These are phyloP conservation scores for Dendrostoma leiphaemia DNA, from an alignment of 2,329 filamentous ascomycete species.

Conservation along the genomic window DNA sequence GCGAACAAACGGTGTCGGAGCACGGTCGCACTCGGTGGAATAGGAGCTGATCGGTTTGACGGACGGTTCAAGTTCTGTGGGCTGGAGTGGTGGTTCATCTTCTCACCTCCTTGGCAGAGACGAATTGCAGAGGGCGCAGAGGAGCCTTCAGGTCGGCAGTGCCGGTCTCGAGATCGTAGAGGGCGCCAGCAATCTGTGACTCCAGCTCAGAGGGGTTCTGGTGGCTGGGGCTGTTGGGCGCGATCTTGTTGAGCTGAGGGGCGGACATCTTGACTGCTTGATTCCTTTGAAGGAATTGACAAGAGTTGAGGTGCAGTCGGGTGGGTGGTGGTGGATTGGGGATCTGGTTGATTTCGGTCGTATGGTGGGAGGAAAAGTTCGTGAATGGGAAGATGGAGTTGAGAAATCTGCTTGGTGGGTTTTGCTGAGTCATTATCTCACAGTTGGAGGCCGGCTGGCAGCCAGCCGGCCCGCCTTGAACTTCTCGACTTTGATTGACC, in stretches of 20 bases:
- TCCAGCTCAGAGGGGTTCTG: constrained; percentile 96
- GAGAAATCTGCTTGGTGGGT: constrained; percentile 15
- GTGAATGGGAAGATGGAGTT: constrained; percentile 7
- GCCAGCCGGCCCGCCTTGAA: no score
- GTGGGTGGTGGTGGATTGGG: constrained; percentile 13
- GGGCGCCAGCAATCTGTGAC: constrained; percentile 92
- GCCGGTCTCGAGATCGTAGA: constrained; percentile 99
- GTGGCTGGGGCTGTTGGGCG: constrained; percentile 93
- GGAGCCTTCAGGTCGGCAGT: constrained; percentile 95
- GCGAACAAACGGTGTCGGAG: constrained; percentile 16
- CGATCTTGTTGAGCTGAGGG: constrained; percentile 95
- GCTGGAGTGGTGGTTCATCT: constrained; percentile 21
- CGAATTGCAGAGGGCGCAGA: constrained; percentile 96
- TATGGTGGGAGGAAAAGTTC: constrained; percentile 7
- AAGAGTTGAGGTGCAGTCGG: constrained; percentile 18
- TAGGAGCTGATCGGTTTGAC: constrained; percentile 35
- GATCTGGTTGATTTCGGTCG: constrained; percentile 18
- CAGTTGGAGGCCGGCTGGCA: constrained; percentile 5
- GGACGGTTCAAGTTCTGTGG: constrained; percentile 2
- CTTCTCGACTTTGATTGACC: no score
- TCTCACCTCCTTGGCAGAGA: constrained; percentile 99
- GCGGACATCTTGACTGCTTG: constrained; percentile 57
- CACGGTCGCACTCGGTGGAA: constrained; percentile 35
- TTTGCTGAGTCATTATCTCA: not conserved
- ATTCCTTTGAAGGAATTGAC: constrained; percentile 17